Evolutionary conservation across 768 basidiomycete species (phyloP), one percentile per base, ranked within the genome.

Genomic region (Calocera cornea): DNA sequence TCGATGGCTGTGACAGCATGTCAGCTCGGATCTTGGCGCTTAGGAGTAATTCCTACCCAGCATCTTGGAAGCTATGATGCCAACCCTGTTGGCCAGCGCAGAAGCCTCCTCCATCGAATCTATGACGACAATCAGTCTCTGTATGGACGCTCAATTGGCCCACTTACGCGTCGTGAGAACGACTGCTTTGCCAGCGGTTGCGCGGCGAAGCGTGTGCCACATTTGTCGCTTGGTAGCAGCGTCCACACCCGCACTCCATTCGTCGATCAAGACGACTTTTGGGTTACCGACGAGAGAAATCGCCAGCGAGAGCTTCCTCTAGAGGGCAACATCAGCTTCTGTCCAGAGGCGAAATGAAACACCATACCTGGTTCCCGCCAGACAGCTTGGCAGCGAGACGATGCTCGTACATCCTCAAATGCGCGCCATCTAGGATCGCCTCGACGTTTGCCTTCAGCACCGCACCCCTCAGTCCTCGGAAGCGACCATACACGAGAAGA

Each of bases 71-170:
- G 89, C 87, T 12, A 92, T 76, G 66, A 91, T 90, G 22, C 87
- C 88, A 19, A 90, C 89, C 73, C 86, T 85, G 72, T 80, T 86
- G 1, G 89, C 87, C 1, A 91, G 78, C 5, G 87, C 87, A 17
- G 88, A 87, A 1, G 88, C 89, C 75, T 92, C 89, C 75, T 90
- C 89, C 89, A 90, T 90, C 0, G 87, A 89, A 74, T 90, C 88
- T 31, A 31, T 27, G 38, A 41, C 68, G 12, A 66, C 63, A 34
- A 70, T 65, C 10, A 68, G 22, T 17, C 36, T 41, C 67, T 72
- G 63, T 69, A 69, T 70, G 68, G 65, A 2, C n/a, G 14, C 31
- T 5, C 54, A 24, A 44, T 66, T 65, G 70, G 67, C 17, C 60
- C 1, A 79, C 84, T 66, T 67, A 86, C 87, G 87, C 1, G 87